These are phyloP conservation scores for Onygena corvina DNA, from an alignment of 2,329 filamentous ascomycete species.

Conservation along the genomic window DNA sequence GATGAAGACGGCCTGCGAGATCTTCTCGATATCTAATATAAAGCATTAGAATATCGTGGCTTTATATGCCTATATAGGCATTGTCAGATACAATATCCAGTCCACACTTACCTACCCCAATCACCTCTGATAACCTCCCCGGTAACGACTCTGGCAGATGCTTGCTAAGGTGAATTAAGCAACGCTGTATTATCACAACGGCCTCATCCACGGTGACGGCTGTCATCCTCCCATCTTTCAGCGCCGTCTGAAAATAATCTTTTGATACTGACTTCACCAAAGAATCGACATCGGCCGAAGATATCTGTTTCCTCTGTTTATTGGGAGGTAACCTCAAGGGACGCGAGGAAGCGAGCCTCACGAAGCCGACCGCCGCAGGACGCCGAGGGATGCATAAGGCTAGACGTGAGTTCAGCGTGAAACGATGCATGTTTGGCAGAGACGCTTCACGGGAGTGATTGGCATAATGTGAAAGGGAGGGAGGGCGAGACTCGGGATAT, in stretches of 20 bases:
- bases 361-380: not conserved
- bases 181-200: too few species aligned
- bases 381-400: not conserved
- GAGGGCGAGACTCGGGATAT: not conserved
- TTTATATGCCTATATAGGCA: not conserved
- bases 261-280: too few species aligned
- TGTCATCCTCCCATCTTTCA: not conserved
- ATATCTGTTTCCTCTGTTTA: too few species aligned
- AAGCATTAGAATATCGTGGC: too few species aligned
- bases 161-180: too few species aligned
- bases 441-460: not conserved
- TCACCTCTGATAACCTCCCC: not conserved
- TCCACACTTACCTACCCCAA: not conserved
- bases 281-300: too few species aligned
- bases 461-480: not conserved
- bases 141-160: too few species aligned
- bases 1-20: not conserved
- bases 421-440: constrained; percentile 1
- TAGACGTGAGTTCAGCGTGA: not conserved
- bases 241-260: too few species aligned
- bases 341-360: not conserved
- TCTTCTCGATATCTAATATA: not conserved
- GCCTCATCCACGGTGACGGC: not conserved
- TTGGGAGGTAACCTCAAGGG: not conserved
- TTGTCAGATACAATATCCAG: too few species aligned